Percentiles rank a stretch among this genome's conserved stretches.
phyloP scores from a whole-genome alignment of 108 stramenopile genomes.

The Epithemia pelagica region DNA sequence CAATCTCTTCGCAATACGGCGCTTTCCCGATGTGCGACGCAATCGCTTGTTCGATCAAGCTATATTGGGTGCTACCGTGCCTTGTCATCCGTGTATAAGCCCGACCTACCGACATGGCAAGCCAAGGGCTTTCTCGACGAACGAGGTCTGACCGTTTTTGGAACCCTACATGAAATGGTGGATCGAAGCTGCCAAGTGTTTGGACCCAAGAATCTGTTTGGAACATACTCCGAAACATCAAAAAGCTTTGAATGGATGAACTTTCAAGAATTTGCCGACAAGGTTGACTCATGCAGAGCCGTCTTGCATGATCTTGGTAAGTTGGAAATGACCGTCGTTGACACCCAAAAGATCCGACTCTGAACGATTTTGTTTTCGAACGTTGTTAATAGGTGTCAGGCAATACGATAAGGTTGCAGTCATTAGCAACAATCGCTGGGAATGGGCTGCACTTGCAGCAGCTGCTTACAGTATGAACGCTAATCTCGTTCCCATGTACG shows the following conservation, averaged over 20 bases:
- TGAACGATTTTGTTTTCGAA: background rate
- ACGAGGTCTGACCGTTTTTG: slow-evolving; percentile 43
- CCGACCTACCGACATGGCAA: slow-evolving; percentile 27
- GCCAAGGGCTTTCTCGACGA: slow-evolving; percentile 56
- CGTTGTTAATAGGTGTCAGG: slow-evolving; percentile 38
- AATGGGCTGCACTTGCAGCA: slow-evolving; percentile 85
- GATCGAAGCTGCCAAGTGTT: slow-evolving; percentile 48
- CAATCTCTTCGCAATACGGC: background rate
- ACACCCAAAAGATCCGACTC: background rate
- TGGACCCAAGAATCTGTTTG: slow-evolving; percentile 58
- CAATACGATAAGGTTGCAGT: slow-evolving; percentile 72
- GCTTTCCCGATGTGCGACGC: background rate
- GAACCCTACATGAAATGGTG: slow-evolving; percentile 79
- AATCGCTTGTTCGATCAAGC: background rate
- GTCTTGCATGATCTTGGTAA: slow-evolving; percentile 77
- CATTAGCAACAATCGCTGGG: slow-evolving; percentile 89
- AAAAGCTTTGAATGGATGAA: slow-evolving; percentile 65
- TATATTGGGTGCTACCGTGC: background rate
- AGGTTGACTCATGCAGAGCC: slow-evolving; percentile 53
- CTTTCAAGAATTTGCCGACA: slow-evolving; percentile 57
- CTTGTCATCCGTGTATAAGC: slow-evolving; percentile 13
- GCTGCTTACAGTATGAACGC: slow-evolving; percentile 90
- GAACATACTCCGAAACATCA: slow-evolving; percentile 49
- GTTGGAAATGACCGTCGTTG: slow-evolving; percentile 11
- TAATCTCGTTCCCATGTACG: slow-evolving; percentile 95